Evolutionary conservation across 306 rosid genomes (phyloP).

Genomic region (Cicer yamashitae): DNA sequence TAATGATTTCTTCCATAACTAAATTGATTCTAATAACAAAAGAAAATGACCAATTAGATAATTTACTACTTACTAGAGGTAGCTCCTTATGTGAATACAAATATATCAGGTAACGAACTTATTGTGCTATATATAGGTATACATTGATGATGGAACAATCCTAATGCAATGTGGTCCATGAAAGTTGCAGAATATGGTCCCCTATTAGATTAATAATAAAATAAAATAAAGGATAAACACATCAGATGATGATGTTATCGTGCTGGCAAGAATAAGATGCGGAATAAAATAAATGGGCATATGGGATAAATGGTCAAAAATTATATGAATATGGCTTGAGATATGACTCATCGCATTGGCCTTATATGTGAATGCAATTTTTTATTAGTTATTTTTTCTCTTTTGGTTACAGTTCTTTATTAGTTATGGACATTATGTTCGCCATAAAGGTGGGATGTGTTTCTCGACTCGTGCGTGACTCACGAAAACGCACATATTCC

Average conservation of each 20-base stretch:
- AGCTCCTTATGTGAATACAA: constrained; percentile 8
- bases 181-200: constrained; percentile 35
- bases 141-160: constrained; percentile 12
- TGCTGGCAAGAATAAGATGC: constrained; percentile 11
- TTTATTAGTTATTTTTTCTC: background rate
- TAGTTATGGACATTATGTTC: constrained; percentile 17
- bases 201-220: background rate
- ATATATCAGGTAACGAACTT: background rate
- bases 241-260: constrained; percentile 17
- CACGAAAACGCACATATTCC: no score
- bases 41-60: background rate
- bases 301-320: background rate
- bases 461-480: background rate
- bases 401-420: background rate
- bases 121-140: constrained; percentile 35
- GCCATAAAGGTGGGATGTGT: constrained; percentile 4
- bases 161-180: background rate
- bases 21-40: constrained; percentile 20
- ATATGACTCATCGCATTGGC: constrained; percentile 12
- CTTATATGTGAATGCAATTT: background rate
- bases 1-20: constrained; percentile 48
- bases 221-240: background rate
- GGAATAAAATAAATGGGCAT: background rate
- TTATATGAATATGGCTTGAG: background rate
- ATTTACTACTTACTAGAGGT: background rate